phyloP scores from a whole-genome alignment of 768 basidiomycete species.

The Mycena floridula region DNA sequence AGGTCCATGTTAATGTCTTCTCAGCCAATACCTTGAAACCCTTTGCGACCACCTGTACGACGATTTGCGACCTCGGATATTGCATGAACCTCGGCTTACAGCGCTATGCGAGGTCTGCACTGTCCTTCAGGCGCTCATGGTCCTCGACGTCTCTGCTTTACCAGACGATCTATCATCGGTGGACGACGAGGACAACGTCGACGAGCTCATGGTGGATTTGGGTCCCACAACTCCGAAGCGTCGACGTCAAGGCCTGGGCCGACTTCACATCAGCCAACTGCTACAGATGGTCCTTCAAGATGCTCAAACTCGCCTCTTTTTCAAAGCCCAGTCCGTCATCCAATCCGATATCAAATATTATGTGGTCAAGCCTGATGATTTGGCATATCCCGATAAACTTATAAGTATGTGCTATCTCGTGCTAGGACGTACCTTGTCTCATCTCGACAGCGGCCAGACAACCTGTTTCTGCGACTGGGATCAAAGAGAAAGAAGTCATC shows the following conservation, averaged over 20 bases:
- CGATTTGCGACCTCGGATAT: constrained; percentile 89
- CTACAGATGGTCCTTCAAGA: constrained; percentile 91
- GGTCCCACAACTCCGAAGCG: constrained; percentile 19
- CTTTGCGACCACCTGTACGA: constrained; percentile 95
- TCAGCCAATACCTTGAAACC: constrained; percentile 81
- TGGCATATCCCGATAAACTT: constrained; percentile 84
- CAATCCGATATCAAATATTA: constrained; percentile 86
- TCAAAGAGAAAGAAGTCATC: constrained; percentile 63
- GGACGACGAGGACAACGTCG: constrained; percentile 22
- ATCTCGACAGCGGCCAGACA: constrained; percentile 36
- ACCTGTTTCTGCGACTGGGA: constrained; percentile 34
- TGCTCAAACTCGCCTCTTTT: constrained; percentile 91
- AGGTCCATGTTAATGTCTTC: neutral
- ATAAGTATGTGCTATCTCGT: constrained; percentile 39
- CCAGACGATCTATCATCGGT: constrained; percentile 20
- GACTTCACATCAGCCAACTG: constrained; percentile 74
- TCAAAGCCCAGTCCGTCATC: constrained; percentile 91
- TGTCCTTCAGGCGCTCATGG: constrained; percentile 93
- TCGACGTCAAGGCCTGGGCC: constrained; percentile 44
- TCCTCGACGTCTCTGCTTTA: constrained; percentile 58
- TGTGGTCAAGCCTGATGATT: constrained; percentile 67
- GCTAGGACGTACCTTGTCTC: constrained; percentile 2
- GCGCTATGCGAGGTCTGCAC: constrained; percentile 94
- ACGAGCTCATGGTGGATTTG: constrained; percentile 11
- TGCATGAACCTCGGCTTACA: constrained; percentile 85